Evolutionary conservation across 345 rosid species (phyloP), one percentile per base, ranked within the genome.

Genomic region (Salix purpurea): DNA sequence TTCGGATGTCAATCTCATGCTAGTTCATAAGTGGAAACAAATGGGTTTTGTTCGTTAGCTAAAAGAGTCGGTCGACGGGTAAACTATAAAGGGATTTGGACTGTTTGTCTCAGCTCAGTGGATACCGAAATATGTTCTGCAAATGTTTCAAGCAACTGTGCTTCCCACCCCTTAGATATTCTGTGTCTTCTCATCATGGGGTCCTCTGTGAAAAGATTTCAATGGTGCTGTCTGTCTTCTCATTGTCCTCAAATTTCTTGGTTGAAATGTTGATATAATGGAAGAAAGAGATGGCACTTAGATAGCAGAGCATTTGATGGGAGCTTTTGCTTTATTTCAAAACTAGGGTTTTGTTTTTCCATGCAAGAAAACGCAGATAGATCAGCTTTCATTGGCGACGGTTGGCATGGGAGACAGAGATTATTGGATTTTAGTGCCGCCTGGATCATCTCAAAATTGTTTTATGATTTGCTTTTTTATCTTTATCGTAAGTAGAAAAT

Each of bases 321-420:
- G 75, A 71, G 72, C 54, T 15, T 71, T 69, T 71, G 10, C 19
- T 60, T 74, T 67, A 72, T 44, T 50, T 77, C 68, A 54, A 67
- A 19, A 26, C 13, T 28, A 36, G 36, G 61, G 40, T 70, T 61
- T 60, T 69, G 62, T 73, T 80, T 83, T 77, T 74, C 70, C 84
- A 74, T 69, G 80, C 78, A 86, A 56, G 74, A 69, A 74, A 71
- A 71, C 36, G 82, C 85, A 82, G 36, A 28, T 52, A 50, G 1
- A 66, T 58, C 60, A 50, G 76, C 74, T 74, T 78, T 72, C 66
- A 81, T 78, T 83, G 86, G 83, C 28, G 37, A 77, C 16, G 74
- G 12, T 1, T 12, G 16, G 76, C 83, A 79, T 74, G 83, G 65
- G 65, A 77, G n/a, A 58, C 11, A 28, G 68, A 78, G 72, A 76